Evolutionary conservation across 495 filamentous ascomycete species (phyloP).

Genomic region (Glonium stellatum): DNA sequence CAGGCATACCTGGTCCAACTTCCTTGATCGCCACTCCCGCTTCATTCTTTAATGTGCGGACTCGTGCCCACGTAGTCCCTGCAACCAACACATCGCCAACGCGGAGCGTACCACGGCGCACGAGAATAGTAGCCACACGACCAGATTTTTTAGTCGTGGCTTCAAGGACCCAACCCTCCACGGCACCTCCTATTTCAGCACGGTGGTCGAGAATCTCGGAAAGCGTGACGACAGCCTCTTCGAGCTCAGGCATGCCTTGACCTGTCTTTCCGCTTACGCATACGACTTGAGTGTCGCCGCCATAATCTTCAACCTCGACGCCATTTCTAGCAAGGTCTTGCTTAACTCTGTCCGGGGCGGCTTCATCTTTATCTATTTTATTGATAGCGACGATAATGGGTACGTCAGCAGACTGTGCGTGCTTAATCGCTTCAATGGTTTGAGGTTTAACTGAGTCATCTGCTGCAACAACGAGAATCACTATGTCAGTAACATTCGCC

Average conservation of each 20-base stretch:
- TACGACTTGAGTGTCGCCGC: slow-evolving; percentile 89
- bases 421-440: slow-evolving; percentile 92
- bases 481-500: slow-evolving; percentile 93
- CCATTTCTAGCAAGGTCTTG: slow-evolving; percentile 76
- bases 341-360: slow-evolving; percentile 75
- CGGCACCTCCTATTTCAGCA: slow-evolving; percentile 65
- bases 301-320: slow-evolving; percentile 89
- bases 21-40: slow-evolving; percentile 62
- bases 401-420: slow-evolving; percentile 81
- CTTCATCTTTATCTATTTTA: slow-evolving; percentile 85
- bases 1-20: slow-evolving; percentile 81
- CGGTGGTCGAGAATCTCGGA: slow-evolving; percentile 87
- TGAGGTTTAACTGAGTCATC: slow-evolving; percentile 98
- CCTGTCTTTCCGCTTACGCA: slow-evolving; percentile 90
- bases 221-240: slow-evolving; percentile 76
- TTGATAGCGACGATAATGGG: slow-evolving; percentile 98
- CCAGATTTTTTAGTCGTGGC: slow-evolving; percentile 83
- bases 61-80: slow-evolving; percentile 74
- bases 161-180: slow-evolving; percentile 92
- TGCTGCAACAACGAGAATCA: slow-evolving; percentile 91
- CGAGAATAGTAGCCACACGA: slow-evolving; percentile 79
- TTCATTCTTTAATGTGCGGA: slow-evolving; percentile 79
- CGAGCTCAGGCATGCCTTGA: slow-evolving; percentile 81
- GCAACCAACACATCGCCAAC: slow-evolving; percentile 82
- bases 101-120: slow-evolving; percentile 78